Percentiles rank a stretch among this genome's conserved stretches.
phyloP scores from a whole-genome alignment of 176 grass and related monocot genomes.

The Thalia dealbata region DNA sequence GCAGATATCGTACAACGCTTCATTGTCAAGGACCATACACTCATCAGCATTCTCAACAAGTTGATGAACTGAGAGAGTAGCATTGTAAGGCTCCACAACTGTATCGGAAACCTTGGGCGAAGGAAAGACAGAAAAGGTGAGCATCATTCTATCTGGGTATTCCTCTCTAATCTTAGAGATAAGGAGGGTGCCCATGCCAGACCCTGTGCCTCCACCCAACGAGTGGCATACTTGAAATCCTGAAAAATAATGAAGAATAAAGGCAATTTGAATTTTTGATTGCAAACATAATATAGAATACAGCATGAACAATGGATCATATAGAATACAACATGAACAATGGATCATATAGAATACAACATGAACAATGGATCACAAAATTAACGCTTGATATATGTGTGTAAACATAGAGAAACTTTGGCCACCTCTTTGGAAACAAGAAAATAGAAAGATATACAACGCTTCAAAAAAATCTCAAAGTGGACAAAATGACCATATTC shows the following conservation, averaged over 20 bases:
- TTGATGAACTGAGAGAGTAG: conserved; percentile 11
- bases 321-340: not conserved
- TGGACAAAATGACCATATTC: too few species aligned
- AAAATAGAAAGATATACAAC: too few species aligned
- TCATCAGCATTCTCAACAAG: conserved; percentile 16
- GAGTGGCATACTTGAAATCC: conserved; percentile 10
- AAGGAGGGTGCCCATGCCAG: conserved; percentile 6
- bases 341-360: not conserved
- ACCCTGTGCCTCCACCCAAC: conserved; percentile 8
- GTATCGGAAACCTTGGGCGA: conserved; percentile 9
- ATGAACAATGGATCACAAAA: not conserved
- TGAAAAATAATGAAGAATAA: not conserved
- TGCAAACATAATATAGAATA: not conserved
- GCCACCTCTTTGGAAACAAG: too few species aligned
- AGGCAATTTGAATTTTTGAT: not conserved
- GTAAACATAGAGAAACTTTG: not conserved
- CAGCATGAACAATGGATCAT: not conserved
- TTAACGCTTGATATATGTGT: not conserved
- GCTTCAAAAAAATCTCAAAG: too few species aligned
- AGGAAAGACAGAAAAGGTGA: conserved; percentile 1
- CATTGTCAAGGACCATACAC: conserved; percentile 13
- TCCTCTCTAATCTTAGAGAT: conserved; percentile 14
- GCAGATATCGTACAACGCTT: conserved; percentile 4
- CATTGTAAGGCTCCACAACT: conserved; percentile 11
- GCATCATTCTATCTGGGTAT: conserved; percentile 10